Conservation (phyloP, 257 asterid genomes). For the Solanum piurae region DNA sequence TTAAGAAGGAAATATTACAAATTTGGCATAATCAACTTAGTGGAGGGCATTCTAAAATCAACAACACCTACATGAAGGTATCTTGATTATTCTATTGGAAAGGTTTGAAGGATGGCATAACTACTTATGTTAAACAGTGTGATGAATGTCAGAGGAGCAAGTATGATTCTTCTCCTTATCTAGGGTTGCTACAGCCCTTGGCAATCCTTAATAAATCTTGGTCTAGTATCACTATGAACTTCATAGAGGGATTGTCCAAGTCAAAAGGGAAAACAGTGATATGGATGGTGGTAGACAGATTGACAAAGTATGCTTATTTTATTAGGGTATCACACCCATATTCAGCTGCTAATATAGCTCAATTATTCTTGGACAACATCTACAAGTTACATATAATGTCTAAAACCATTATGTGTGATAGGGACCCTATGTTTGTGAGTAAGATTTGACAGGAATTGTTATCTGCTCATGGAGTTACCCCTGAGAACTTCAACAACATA, state of each 20-base stretch:
- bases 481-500: not conserved
- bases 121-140: not conserved
- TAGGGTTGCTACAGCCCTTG: not conserved
- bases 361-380: not conserved
- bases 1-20: not conserved
- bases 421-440: not conserved
- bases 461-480: not conserved
- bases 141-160: not conserved
- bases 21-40: not conserved
- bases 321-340: not conserved
- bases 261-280: not conserved
- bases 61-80: not conserved
- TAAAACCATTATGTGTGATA: not conserved
- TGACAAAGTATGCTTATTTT: not conserved
- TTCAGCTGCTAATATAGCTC: not conserved
- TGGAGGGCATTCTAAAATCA: not conserved
- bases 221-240: not conserved
- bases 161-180: not conserved
- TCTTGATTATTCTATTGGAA: not conserved
- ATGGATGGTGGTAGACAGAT: not conserved
- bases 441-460: not conserved
- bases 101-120: not conserved
- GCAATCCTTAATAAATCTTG: not conserved
- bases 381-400: not conserved
- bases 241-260: not conserved